Evolutionary conservation across 805 yeast species (phyloP), one percentile per base, ranked within the genome.

Genomic region (Candida easanensis): DNA sequence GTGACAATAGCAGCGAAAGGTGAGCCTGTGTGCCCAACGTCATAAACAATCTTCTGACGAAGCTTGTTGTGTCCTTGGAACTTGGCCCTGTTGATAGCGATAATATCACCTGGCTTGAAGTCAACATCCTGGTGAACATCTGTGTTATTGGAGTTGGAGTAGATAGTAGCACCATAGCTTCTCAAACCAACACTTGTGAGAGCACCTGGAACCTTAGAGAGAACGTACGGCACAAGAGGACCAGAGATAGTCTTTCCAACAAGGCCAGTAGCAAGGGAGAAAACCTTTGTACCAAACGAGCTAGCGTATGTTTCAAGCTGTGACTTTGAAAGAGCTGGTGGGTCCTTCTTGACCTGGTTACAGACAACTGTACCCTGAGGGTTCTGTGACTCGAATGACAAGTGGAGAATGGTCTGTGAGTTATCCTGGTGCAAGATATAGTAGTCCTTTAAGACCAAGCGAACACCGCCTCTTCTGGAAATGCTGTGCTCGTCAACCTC

Each of bases 31-130:
- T 64, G 66, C 13, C 95, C 95, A 14, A 81, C 70, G 5, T 74
- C 76, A n/a, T 73, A 61, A 2, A 71, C 54, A 18, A 80, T 76
- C 65, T 84, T 83, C 54, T 72, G 77, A 41, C 71, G 77, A 30
- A 80, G 57, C 26, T 77, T 71, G 40, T 74, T 73, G 52, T 82
- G 87, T 6, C 81, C 77, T 49, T 76, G 79, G 64, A 91, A 90
- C 47, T 75, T 75, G 6, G 88, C 96, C 43, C 80, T 80, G 54
- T 82, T 77, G 49, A 88, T 76, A 39, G 88, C 85, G 33, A 88
- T 64, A 9, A 91, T 72, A 62, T 93, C 98, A 46, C 99, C 99
- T 0, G 95, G 82, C 37, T 76, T 72, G 42, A 89, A 76, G 32
- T 80, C 84, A 42, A 79, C 88, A 23, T 65, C 55, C 51, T 76